Base-by-base conservation (phyloP, 169 alveolate species). In the Ichthyophthirius multifiliis region DNA sequence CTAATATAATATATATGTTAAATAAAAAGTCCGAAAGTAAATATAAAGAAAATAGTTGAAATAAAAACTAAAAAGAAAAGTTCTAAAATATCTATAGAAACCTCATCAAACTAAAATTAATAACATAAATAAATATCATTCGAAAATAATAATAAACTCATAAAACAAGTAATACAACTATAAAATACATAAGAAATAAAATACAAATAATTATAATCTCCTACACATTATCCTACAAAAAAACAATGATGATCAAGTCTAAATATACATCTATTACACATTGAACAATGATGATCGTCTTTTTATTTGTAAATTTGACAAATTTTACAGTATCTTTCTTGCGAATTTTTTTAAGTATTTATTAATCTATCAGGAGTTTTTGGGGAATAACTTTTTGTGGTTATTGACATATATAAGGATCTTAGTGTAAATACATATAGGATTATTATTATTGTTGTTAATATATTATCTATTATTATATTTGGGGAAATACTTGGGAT, bases 211-310 rank as follows among this genome's bases (percentile, higher is more conserved):
- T 91, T 91, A 74, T 88, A 74, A 64, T 88, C 84, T n/a, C 95
- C 95, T 5, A 91, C 85, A 65, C 95, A 91, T 76, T 91, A 85
- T 12, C 88, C 89, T 12, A 91, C 82, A 93, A 93, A 91, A 43
- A 75, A 83, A 27, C 90, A 88, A 63, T 88, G 93, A 48, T 88
- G 93, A 55, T 88, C 93, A 86, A 84, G 76, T 64, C 62, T 31
- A 41, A 77, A 74, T 0, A 85, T 79, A 43, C 93, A 88, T 27
- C 43, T 39, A n/a, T 78, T 73, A 74, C 95, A 91, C 48, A 91
- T 77, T 3, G 82, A 75, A 64, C 95, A 91, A 63, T 91, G 95
- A 64, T 91, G 93, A 27, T 55, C 71, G 31, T 55, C 23, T 23
- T 55, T 27, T 20, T 55, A 34, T 55, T 55, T 55, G n/a, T n/a